phyloP scores from a whole-genome alignment of 192 early-diverging fungal species.

The Coemansia sp. region DNA sequence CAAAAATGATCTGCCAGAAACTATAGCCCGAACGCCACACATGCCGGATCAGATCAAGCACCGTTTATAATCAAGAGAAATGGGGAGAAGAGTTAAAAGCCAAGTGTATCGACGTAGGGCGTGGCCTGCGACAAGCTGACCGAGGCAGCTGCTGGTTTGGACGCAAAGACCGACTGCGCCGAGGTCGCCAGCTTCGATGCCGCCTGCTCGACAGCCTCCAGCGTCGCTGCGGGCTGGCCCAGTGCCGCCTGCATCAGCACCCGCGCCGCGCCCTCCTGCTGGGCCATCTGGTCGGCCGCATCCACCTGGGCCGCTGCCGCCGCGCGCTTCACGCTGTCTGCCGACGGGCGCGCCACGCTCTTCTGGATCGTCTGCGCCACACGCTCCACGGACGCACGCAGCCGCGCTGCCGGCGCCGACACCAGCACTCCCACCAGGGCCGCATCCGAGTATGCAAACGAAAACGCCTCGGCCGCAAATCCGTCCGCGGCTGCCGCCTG shows the following conservation, averaged over 20 bases:
- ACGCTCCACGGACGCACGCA: conserved; percentile 62
- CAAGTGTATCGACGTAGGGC: conserved; percentile 53
- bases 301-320: conserved; percentile 48
- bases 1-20: not conserved
- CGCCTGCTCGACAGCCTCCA: conserved; percentile 26
- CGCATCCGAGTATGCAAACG: conserved; percentile 84
- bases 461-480: conserved; percentile 70
- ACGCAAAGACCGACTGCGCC: conserved; percentile 25
- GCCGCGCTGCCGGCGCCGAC: conserved; percentile 54
- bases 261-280: conserved; percentile 21
- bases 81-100: conserved; percentile 23
- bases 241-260: conserved; percentile 22
- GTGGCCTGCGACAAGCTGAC: conserved; percentile 44
- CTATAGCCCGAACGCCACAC: too few relatives aligned
- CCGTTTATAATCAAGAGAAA: not conserved
- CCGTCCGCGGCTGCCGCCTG: conserved; percentile 59
- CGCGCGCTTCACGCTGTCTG: conserved; percentile 63
- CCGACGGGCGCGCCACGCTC: conserved; percentile 50
- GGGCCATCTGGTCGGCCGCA: conserved; percentile 19
- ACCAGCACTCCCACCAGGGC: conserved; percentile 86
- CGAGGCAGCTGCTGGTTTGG: conserved; percentile 43
- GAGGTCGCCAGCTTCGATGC: conserved; percentile 14
- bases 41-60: too few relatives aligned
- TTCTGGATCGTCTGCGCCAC: conserved; percentile 62
- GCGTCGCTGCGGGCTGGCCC: conserved; percentile 20